Evolutionary conservation across 352 stramenopile species (phyloP).

Genomic region (Phytophthora hybrid): DNA sequence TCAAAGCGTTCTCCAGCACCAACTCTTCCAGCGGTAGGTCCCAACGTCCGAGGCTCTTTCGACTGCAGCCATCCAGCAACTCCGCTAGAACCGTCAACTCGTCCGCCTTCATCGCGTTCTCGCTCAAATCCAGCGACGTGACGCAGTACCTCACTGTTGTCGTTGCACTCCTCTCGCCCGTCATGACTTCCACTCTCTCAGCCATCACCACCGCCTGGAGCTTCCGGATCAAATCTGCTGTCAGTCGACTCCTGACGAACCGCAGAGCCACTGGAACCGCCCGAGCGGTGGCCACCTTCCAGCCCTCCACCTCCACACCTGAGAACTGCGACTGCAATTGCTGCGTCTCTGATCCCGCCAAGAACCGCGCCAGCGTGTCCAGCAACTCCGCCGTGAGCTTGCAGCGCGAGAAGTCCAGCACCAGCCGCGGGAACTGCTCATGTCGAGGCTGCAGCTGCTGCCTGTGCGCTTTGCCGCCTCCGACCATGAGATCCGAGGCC

Average conservation of each 20-base stretch:
- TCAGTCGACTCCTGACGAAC: slow-evolving; percentile 37
- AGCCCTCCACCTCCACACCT: slow-evolving; percentile 7
- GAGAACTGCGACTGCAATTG: slow-evolving; percentile 15
- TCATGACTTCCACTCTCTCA: background rate
- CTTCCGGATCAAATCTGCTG: slow-evolving; percentile 22
- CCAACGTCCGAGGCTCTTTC: background rate
- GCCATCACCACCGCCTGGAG: slow-evolving; percentile 30
- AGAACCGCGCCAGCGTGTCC: slow-evolving; percentile 29
- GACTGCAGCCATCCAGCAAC: slow-evolving; percentile 17
- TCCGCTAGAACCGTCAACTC: slow-evolving; percentile 33
- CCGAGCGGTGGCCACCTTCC: background rate
- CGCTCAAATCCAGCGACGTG: slow-evolving; percentile 41
- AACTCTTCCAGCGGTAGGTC: slow-evolving; percentile 32
- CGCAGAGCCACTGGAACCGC: slow-evolving; percentile 33
- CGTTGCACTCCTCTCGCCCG: background rate
- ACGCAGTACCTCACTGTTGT: slow-evolving; percentile 22
- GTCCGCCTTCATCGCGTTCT: slow-evolving; percentile 35
- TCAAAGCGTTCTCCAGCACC: slow-evolving; percentile 41
- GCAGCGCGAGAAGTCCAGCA: slow-evolving; percentile 46
- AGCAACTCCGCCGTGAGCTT: slow-evolving; percentile 32
- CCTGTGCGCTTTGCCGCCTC: background rate
- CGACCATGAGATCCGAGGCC: slow-evolving; percentile 30
- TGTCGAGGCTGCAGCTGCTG: slow-evolving; percentile 35
- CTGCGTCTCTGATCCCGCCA: slow-evolving; percentile 9
- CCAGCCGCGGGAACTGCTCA: slow-evolving; percentile 43